Percentiles rank a stretch among this genome's conserved stretches.
Conservation (phyloP, 148 eudicot genomes). For the Rhododendron ferrugineum region DNA sequence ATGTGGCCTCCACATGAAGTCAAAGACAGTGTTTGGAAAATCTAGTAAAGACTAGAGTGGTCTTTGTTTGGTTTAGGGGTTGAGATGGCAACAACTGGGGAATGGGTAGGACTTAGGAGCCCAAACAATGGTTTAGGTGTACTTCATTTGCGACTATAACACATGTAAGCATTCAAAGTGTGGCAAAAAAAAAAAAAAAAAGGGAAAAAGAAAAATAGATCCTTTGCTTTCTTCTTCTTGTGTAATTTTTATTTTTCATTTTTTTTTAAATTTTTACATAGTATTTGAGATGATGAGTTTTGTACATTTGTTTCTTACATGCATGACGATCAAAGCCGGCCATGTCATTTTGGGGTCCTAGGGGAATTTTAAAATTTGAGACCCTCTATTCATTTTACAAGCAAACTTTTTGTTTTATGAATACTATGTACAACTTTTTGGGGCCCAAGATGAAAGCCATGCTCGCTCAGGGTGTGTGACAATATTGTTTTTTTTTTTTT, state of each 20-base stretch:
- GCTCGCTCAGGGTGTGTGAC: too few species aligned
- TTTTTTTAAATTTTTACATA: not conserved
- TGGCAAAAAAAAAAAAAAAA: not conserved
- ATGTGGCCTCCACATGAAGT: not conserved
- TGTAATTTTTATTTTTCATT: not conserved
- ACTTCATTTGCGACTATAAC: not conserved
- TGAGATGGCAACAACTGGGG: not conserved
- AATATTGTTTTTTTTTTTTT: too few species aligned
- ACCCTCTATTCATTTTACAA: too few species aligned
- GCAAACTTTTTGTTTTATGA: too few species aligned
- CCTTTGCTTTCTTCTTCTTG: not conserved
- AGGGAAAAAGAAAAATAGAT: not conserved
- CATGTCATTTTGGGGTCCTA: not conserved
- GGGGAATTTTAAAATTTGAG: too few species aligned
- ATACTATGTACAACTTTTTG: too few species aligned
- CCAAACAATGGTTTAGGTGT: not conserved
- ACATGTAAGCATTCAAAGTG: not conserved
- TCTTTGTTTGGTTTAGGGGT: slow-evolving; percentile 22
- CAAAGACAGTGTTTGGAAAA: not conserved
- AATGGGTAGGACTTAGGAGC: not conserved
- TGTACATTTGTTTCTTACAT: too few species aligned
- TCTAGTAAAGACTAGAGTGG: slow-evolving; percentile 14
- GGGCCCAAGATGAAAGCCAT: too few species aligned
- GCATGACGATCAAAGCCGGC: too few species aligned
- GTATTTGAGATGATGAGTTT: not conserved